These are phyloP conservation scores for Cyclospora cayetanensis DNA, from an alignment of 169 alveolate genomes.

Conservation along the genomic window DNA sequence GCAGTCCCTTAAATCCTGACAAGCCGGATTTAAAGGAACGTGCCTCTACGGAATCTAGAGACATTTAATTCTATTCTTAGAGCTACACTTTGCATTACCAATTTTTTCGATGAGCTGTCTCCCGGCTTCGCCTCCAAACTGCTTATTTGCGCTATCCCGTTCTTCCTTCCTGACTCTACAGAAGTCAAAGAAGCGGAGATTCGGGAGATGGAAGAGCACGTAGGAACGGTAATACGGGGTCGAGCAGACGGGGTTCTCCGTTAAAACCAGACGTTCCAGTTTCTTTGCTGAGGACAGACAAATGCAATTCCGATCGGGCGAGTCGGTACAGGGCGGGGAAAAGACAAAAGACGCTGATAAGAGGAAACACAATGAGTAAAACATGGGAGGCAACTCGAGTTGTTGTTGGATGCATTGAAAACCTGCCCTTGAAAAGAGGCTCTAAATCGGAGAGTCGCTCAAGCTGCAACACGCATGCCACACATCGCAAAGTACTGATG, in stretches of 20 bases:
- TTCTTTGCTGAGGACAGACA: slow-evolving; percentile 59
- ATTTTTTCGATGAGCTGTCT: neutral
- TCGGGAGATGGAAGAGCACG: slow-evolving; percentile 79
- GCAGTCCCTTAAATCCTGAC: too few species aligned
- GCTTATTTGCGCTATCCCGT: slow-evolving; percentile 73
- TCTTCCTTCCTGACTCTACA: slow-evolving; percentile 79
- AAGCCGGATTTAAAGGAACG: neutral
- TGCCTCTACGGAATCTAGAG: neutral
- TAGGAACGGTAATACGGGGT: slow-evolving; percentile 81
- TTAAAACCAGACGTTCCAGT: slow-evolving; percentile 76
- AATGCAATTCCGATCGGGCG: neutral
- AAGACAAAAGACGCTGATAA: neutral
- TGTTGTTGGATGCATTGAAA: neutral
- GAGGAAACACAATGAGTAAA: neutral
- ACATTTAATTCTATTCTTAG: neutral
- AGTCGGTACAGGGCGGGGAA: neutral
- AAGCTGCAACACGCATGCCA: neutral
- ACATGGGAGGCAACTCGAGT: neutral
- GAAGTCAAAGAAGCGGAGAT: slow-evolving; percentile 82
- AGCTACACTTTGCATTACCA: neutral
- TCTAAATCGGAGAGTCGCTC: slow-evolving; percentile 28
- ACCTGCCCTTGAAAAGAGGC: slow-evolving; percentile 49
- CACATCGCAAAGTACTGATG: neutral
- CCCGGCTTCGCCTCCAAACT: slow-evolving; percentile 75
- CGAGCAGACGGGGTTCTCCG: slow-evolving; percentile 78